These are phyloP conservation scores for Globisporangium camurandrum DNA, from an alignment of 352 stramenopile genomes.

Conservation along the genomic window DNA sequence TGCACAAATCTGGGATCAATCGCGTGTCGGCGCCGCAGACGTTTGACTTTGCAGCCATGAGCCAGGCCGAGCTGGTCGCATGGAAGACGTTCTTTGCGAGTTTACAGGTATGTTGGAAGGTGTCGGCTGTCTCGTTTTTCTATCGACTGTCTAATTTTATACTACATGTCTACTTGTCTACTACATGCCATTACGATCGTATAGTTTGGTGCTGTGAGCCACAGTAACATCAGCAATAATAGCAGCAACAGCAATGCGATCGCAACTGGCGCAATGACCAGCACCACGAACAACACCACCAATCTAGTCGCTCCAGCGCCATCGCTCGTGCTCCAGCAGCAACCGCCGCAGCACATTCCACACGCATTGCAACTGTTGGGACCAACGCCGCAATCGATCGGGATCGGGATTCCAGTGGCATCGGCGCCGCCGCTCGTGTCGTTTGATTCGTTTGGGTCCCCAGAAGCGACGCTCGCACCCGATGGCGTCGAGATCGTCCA, in stretches of 20 bases:
- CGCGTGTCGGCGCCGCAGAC: conserved; percentile 47
- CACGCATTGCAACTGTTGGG: conserved; percentile 45
- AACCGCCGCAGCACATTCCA: conserved; percentile 54
- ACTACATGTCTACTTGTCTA: background rate
- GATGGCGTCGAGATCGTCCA: conserved; percentile 82
- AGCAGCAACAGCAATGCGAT: conserved; percentile 16
- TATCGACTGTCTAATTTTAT: background rate
- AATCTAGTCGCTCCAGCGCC: background rate
- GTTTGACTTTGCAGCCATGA: conserved; percentile 59
- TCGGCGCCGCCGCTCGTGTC: conserved; percentile 30
- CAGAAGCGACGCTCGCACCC: conserved; percentile 38
- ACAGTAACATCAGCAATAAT: conserved; percentile 5
- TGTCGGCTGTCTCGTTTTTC: background rate
- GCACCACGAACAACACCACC: background rate
- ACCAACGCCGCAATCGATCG: conserved; percentile 8
- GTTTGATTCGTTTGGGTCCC: conserved; percentile 17
- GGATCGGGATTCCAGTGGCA: conserved; percentile 7
- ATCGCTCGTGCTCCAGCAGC: conserved; percentile 14
- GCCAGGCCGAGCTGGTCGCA: conserved; percentile 42
- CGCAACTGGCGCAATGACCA: conserved; percentile 17
- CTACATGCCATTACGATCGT: background rate
- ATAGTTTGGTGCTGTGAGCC: conserved; percentile 3
- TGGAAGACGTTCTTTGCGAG: conserved; percentile 69
- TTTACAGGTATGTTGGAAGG: conserved; percentile 36
- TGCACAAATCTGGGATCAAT: conserved; percentile 55